Evolutionary conservation across 371 early-diverging fungal species (phyloP).

Genomic region (Circinella umbellata): DNA sequence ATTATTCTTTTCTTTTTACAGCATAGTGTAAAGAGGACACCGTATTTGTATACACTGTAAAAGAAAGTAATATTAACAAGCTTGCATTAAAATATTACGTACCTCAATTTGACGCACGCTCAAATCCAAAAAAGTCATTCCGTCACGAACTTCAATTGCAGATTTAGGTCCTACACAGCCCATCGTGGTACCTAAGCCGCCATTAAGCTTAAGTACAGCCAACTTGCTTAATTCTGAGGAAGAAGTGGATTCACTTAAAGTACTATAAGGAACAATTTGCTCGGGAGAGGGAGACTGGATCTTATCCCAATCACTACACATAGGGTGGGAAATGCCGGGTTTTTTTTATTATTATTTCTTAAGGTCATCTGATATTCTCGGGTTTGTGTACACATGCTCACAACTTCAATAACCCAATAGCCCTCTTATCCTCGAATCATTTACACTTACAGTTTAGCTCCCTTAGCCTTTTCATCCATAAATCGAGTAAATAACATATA

Average conservation of each 20-base stretch:
- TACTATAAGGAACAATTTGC: conserved; percentile 81
- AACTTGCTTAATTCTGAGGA: conserved; percentile 84
- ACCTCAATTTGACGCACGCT: conserved; percentile 98
- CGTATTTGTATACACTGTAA: too few species aligned
- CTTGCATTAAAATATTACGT: conserved; percentile 12
- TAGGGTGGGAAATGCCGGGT: conserved; percentile 2
- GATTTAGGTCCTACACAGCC: conserved; percentile 99
- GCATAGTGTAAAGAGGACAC: too few species aligned
- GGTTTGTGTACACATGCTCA: background rate
- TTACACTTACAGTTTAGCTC: conserved; percentile 80
- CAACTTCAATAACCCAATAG: background rate
- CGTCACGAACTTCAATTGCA: conserved; percentile 98
- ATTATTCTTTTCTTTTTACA: too few species aligned
- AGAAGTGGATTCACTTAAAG: conserved; percentile 57
- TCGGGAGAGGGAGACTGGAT: conserved; percentile 91
- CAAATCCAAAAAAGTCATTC: conserved; percentile 98
- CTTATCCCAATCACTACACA: conserved; percentile 88
- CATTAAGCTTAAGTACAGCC: conserved; percentile 99
- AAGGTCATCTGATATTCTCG: background rate
- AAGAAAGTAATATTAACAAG: too few species aligned
- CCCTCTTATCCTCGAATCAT: background rate
- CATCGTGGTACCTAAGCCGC: conserved; percentile 99
- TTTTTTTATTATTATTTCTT: too few species aligned
- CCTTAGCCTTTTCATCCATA: conserved; percentile 81
- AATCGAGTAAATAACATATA: conserved; percentile 89